Conservation (phyloP, 805 yeast genomes). For the Metschnikowia amazonensis region DNA sequence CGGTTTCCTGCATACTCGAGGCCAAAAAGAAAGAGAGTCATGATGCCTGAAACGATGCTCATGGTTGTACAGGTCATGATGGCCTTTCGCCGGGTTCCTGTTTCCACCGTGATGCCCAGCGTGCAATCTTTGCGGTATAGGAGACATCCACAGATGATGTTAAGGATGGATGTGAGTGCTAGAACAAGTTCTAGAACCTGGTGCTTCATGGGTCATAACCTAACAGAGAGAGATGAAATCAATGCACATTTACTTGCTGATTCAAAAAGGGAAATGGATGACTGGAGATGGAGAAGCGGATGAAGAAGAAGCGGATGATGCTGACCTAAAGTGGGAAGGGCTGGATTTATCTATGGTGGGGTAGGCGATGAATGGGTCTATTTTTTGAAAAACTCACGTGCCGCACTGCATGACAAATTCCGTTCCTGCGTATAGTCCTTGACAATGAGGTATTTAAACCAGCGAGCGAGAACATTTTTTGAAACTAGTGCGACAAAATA, state of each 20-base stretch:
- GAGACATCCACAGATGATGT: conserved; percentile 10
- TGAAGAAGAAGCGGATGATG: too few species aligned
- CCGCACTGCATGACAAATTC: not conserved
- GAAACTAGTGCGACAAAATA: too few species aligned
- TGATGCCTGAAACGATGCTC: conserved; percentile 10
- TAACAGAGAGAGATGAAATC: not conserved
- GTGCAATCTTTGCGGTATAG: conserved; percentile 10
- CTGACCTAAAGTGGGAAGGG: too few species aligned
- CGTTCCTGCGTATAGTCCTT: too few species aligned
- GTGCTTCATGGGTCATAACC: conserved; percentile 4
- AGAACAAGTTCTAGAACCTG: conserved; percentile 5
- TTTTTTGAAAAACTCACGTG: conserved; percentile 4
- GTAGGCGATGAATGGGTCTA: too few species aligned
- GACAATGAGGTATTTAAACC: too few species aligned
- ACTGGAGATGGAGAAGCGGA: too few species aligned
- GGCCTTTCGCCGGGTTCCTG: conserved; percentile 13
- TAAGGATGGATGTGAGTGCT: conserved; percentile 10
- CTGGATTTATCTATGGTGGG: too few species aligned
- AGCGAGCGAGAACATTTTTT: too few species aligned
- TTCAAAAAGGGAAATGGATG: too few species aligned
- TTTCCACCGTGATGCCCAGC: conserved; percentile 11
- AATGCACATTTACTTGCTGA: too few species aligned
- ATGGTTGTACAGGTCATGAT: conserved; percentile 13
- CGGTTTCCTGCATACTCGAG: not conserved
- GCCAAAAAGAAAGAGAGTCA: conserved; percentile 3